Base-by-base conservation (phyloP, 345 rosid species). In the Lagerstroemia speciosa region DNA sequence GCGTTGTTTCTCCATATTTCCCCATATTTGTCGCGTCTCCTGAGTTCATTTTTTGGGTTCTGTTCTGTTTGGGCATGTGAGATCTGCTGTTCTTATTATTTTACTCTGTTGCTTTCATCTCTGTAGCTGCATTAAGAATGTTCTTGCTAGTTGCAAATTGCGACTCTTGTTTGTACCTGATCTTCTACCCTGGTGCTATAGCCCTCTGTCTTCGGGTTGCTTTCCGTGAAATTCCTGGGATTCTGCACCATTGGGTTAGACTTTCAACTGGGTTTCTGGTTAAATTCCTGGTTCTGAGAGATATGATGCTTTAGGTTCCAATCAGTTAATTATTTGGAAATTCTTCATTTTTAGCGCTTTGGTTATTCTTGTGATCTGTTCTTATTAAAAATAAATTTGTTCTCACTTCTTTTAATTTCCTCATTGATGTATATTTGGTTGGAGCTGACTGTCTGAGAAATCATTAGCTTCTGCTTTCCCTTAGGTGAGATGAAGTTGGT, bases 1-100 rank as follows among this genome's bases (percentile, higher is more conserved):
- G 10, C 63, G 34, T 40, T 62, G 16, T 17, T 45, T n/a, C n/a
- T n/a, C n/a, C n/a, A n/a, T n/a, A n/a, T n/a, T n/a, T 40, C 22
- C 45, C 30, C 48, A 16, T 41, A 24, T 27, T 60, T 69, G 48
- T 40, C 29, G 55, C 62, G 72, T 33, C 43, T 52, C 3, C 70
- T 12, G 61, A 67, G 45, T 65, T 65, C 61, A 0, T 9, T 55
- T 55, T 24, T 1, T 4, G 14, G 31, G 30, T 24, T 24, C 26
- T 7, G 29, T 14, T n/a, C 15, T 24, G 6, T 10, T 55, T 24
- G 19, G 61, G 61, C 61, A 55, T 26, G 61, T n/a, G 48, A 43
- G 48, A 43, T 12, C 48, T 43, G 48, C 19, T 43, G 48, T 43
- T 43, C 4, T 43, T 11, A 12, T 43, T 14, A 43, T 43, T 14